Base-by-base conservation (phyloP, 2,329 filamentous ascomycete genomes). In the Fusarium phyllophilum region DNA sequence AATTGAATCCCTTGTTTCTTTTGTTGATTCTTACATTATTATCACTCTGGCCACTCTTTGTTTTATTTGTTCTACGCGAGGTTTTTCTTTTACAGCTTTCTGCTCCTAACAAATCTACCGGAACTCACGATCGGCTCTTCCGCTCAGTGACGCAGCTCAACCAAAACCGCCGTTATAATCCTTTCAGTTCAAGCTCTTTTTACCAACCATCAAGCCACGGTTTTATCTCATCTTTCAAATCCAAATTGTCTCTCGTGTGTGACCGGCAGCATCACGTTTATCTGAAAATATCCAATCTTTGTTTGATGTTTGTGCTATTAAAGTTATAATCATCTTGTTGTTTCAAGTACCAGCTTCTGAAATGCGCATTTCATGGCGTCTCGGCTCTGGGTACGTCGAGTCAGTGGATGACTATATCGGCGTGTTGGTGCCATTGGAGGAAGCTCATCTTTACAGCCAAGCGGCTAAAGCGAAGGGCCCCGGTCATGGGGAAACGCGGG, bases 361-460 rank as follows among this genome's bases (percentile, higher is more conserved):
- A 55, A 78, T 82, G 82, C 78, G 70, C 45, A 67, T 82, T 64
- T 78, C 77, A 52, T 82, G 78, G 79, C 72, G 74, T 36, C 48
- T 82, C 38, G 76, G 79, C 49, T 76, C 78, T n/a, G 77, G 80
- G 54, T 78, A 79, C 39, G 76, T 81, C 55, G 86, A 88, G 75
- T 87, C 87, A 6, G 84, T 86, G 34, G 79, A 86, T 68, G 82
- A 87, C 79, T 89, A 89, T 73, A 72, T 83, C 31, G 86, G 85
- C 72, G 87, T 89, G 39, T 77, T 89, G 24, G 80, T 90, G 17
- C 84, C 88, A 29, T 83, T 90, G 4, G 86, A 88, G 24, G 83
- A 89, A 73, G 88, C 88, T 1, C 88, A 90, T 78, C 82, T 87
- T 49, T 85, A 90, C 79, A 89, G 87, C 76, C 85, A 89, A 73